A percentile compares a stretch with the other conserved stretches of the same genome.
These are phyloP conservation scores for Quercus gilva DNA, from an alignment of 306 rosid species.

Conservation along the genomic window DNA sequence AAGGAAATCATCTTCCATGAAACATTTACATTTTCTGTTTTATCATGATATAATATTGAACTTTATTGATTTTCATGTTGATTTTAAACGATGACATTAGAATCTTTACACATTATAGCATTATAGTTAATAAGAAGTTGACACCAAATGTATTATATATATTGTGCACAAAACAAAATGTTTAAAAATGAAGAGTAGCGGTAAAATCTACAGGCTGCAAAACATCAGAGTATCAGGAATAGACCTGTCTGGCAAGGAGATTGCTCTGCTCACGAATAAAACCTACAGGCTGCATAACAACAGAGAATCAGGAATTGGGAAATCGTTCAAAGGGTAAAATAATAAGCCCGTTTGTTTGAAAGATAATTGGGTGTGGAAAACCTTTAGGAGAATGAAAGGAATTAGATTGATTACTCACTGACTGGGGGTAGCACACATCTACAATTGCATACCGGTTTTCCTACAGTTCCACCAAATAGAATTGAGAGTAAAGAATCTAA, in stretches of 20 bases:
- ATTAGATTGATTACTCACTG: slow-evolving; percentile 57
- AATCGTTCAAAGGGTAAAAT: slow-evolving; percentile 8
- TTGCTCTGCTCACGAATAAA: slow-evolving; percentile 84
- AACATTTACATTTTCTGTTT: neutral
- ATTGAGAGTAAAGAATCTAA: neutral
- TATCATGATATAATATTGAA: neutral
- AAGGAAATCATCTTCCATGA: too few relatives aligned
- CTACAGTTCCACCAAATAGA: slow-evolving; percentile 48
- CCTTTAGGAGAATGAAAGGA: slow-evolving; percentile 4
- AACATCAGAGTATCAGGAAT: slow-evolving; percentile 19
- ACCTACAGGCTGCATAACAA: slow-evolving; percentile 74
- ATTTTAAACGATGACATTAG: neutral
- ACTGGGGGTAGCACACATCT: slow-evolving; percentile 88
- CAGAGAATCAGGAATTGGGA: slow-evolving; percentile 17
- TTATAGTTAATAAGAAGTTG: neutral
- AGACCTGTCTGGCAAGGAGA: slow-evolving; percentile 80
- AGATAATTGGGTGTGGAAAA: neutral
- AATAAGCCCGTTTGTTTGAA: slow-evolving; percentile 3
- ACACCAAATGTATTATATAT: neutral
- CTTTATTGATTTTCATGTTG: neutral
- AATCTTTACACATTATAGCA: neutral
- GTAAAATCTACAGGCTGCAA: slow-evolving; percentile 64
- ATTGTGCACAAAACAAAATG: neutral
- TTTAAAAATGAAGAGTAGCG: slow-evolving; percentile 11
- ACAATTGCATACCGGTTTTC: slow-evolving; percentile 94